phyloP scores from a whole-genome alignment of 495 filamentous ascomycete genomes.

The Aspergillus diversus region DNA sequence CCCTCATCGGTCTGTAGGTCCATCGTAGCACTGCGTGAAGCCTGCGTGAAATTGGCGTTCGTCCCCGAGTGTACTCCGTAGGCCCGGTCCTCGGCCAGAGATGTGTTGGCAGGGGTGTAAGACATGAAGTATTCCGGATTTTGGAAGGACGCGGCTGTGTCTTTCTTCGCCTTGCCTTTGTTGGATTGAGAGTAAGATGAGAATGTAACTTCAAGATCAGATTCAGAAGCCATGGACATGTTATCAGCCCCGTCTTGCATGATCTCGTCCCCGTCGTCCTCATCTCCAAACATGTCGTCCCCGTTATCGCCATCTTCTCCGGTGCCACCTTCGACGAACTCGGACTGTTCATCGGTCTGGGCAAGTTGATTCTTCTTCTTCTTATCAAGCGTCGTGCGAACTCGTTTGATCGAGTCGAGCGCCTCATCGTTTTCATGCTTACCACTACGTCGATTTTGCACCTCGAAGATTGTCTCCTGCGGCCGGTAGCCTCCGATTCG shows the following conservation, averaged over 20 bases:
- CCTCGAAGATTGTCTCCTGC: slow-evolving; percentile 91
- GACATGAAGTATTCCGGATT: slow-evolving; percentile 95
- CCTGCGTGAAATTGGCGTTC: slow-evolving; percentile 75
- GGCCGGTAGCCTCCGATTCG: slow-evolving; percentile 85
- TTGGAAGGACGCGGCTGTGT: slow-evolving; percentile 58
- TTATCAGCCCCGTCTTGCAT: slow-evolving; percentile 45
- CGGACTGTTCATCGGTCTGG: slow-evolving; percentile 35
- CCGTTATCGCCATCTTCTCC: slow-evolving; percentile 38
- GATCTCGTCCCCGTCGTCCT: slow-evolving; percentile 40
- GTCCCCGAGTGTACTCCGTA: slow-evolving; percentile 89
- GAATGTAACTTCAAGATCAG: slow-evolving; percentile 83
- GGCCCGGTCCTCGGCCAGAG: slow-evolving; percentile 81
- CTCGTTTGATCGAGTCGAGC: slow-evolving; percentile 77
- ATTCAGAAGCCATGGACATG: slow-evolving; percentile 69
- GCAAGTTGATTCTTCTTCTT: slow-evolving; percentile 43
- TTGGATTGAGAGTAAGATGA: slow-evolving; percentile 55
- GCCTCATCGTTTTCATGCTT: slow-evolving; percentile 61
- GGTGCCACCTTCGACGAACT: slow-evolving; percentile 32
- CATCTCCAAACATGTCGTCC: slow-evolving; percentile 30
- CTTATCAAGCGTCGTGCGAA: slow-evolving; percentile 55
- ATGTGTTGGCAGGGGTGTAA: slow-evolving; percentile 77
- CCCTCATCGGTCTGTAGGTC: slow-evolving; percentile 88
- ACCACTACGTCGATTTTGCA: slow-evolving; percentile 69
- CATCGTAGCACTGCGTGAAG: slow-evolving; percentile 82
- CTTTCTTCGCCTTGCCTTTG: slow-evolving; percentile 38